A percentile compares a stretch with the other conserved stretches of the same genome.
Conservation (phyloP, 192 early-diverging fungal genomes). For the Mortierella antarctica region DNA sequence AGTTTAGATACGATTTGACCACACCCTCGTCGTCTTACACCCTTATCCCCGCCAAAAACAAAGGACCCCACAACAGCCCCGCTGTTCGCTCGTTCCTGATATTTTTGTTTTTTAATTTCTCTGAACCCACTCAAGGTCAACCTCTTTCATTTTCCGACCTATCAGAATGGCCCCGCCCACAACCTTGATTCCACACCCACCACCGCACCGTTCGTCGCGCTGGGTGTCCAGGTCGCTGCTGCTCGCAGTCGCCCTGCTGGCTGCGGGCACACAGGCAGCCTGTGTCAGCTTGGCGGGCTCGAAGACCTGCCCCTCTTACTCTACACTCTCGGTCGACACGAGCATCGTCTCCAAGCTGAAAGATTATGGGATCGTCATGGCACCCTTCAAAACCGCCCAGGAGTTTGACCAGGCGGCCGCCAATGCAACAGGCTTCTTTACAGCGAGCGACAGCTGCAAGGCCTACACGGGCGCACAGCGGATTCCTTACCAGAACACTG, state of each 20-base stretch:
- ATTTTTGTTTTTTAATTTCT: too few species aligned
- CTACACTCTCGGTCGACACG: constrained; percentile 10
- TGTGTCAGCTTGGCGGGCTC: constrained; percentile 32
- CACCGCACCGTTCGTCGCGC: not conserved
- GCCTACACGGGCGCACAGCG: constrained; percentile 20
- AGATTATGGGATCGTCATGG: constrained; percentile 11
- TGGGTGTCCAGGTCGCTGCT: constrained; percentile 15
- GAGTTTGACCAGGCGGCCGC: constrained; percentile 31
- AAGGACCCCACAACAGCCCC: not conserved
- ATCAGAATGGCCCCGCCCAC: not conserved
- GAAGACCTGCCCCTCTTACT: constrained; percentile 24
- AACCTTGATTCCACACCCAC: constrained; percentile 5
- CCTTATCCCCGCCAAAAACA: not conserved
- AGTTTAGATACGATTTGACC: too few species aligned
- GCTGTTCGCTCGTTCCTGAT: too few species aligned
- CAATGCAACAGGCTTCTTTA: constrained; percentile 36
- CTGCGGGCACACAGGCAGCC: constrained; percentile 17
- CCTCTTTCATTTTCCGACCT: not conserved
- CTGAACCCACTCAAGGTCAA: not conserved
- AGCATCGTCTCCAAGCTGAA: not conserved
- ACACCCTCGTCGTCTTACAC: too few species aligned
- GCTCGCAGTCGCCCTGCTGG: constrained; percentile 19
- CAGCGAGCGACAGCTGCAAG: constrained; percentile 2
- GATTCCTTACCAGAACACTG: constrained; percentile 35
- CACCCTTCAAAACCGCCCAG: constrained; percentile 11